Evolutionary conservation across 2,329 filamentous ascomycete genomes (phyloP).

Genomic region (Hirsutella rhossiliensis): DNA sequence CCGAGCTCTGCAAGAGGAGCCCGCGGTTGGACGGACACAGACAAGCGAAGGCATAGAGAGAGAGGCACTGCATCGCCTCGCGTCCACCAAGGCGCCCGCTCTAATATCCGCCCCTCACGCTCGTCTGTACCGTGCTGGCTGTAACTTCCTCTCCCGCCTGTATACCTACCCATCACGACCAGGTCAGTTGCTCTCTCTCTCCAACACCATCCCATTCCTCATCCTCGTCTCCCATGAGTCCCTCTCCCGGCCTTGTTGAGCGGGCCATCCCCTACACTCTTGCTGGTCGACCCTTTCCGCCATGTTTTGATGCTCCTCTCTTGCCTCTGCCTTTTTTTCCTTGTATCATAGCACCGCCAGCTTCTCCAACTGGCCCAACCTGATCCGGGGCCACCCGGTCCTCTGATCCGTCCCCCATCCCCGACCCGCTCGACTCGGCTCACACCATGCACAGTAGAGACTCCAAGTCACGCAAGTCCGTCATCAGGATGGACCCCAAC

Average conservation of each 20-base stretch:
- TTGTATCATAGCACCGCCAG: background rate
- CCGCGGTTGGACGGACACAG: too few species aligned
- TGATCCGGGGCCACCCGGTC: background rate
- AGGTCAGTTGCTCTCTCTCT: slow-evolving; percentile 16
- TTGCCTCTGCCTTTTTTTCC: too few species aligned
- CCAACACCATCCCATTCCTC: slow-evolving; percentile 7
- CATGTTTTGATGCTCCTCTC: too few species aligned
- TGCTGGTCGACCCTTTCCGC: too few species aligned
- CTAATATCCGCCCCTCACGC: slow-evolving; percentile 2
- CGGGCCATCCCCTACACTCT: slow-evolving; percentile 9
- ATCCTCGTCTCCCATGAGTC: slow-evolving; percentile 14
- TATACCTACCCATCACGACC: slow-evolving; percentile 10
- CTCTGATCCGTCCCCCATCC: background rate
- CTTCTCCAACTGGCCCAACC: background rate
- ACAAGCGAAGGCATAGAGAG: too few species aligned
- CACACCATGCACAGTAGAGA: slow-evolving; percentile 43
- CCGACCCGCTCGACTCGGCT: slow-evolving; percentile 1
- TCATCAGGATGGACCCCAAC: slow-evolving; percentile 56
- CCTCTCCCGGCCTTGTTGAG: slow-evolving; percentile 12
- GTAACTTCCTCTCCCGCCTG: background rate
- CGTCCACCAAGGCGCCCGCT: slow-evolving; percentile 1
- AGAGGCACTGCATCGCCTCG: background rate
- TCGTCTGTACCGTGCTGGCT: background rate
- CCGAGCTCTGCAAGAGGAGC: background rate
- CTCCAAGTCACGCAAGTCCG: slow-evolving; percentile 29